A percentile compares a stretch with the other conserved stretches of the same genome.
phyloP scores from a whole-genome alignment of 768 basidiomycete species.

The Lentinula aciculospora region DNA sequence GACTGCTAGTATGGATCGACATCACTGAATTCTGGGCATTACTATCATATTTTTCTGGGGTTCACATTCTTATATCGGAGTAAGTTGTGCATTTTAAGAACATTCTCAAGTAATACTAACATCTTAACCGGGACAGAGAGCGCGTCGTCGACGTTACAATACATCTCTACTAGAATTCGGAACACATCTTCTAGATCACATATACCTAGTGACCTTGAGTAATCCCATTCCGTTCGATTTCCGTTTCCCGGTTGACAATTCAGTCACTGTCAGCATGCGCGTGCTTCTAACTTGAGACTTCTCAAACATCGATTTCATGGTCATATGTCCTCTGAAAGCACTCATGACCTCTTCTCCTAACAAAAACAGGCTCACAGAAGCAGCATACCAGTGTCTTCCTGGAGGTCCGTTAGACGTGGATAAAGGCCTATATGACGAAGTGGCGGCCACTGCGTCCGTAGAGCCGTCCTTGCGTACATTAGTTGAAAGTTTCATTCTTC shows the following conservation, averaged over 20 bases:
- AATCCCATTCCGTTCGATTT: background rate
- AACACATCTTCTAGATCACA: too few species aligned
- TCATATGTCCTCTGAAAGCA: background rate
- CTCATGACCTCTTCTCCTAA: background rate
- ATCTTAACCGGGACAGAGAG: too few species aligned
- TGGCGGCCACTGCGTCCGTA: slow-evolving; percentile 4
- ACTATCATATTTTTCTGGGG: too few species aligned
- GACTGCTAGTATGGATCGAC: too few species aligned
- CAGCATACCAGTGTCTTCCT: slow-evolving; percentile 11
- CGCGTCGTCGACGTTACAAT: too few species aligned
- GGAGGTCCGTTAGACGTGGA: slow-evolving; percentile 13
- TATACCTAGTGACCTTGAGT: too few species aligned
- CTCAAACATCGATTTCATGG: background rate
- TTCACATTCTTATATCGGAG: too few species aligned
- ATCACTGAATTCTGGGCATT: too few species aligned
- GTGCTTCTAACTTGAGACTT: background rate
- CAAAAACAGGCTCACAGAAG: slow-evolving; percentile 9
- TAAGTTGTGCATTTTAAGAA: too few species aligned
- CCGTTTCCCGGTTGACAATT: background rate
- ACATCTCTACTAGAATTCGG: too few species aligned
- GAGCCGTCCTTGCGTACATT: slow-evolving; percentile 5
- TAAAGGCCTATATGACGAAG: slow-evolving; percentile 14
- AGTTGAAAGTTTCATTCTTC: slow-evolving; percentile 15
- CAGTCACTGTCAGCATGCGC: background rate
- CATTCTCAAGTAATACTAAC: too few species aligned